Percentiles rank a stretch among this genome's conserved stretches.
Conservation (phyloP, 768 basidiomycete species). For the Strobilomyces confusus region DNA sequence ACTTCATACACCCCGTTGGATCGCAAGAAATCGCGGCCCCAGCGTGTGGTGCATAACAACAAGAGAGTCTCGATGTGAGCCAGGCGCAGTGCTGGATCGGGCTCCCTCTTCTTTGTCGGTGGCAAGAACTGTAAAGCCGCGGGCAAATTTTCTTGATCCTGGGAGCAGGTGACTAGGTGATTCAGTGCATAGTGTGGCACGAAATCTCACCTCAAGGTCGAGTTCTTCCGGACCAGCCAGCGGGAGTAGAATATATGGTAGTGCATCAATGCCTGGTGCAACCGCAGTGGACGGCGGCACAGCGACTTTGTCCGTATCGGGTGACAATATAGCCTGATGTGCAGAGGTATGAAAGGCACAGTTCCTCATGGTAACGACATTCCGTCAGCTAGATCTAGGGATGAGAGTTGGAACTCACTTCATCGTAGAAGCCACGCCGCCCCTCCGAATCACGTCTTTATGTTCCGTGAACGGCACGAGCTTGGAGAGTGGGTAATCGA, state of each 20-base stretch:
- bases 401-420: constrained; percentile 52
- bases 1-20: constrained; percentile 84
- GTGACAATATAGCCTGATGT: constrained; percentile 67
- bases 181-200: not conserved
- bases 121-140: constrained; percentile 85
- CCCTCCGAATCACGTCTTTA: constrained; percentile 76
- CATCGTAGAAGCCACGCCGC: constrained; percentile 81
- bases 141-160: constrained; percentile 89
- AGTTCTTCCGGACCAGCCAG: constrained; percentile 95
- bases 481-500: constrained; percentile 82
- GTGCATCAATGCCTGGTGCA: constrained; percentile 77
- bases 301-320: constrained; percentile 53
- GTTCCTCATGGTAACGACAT: constrained; percentile 47
- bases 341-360: constrained; percentile 67
- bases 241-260: constrained; percentile 84
- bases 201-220: constrained; percentile 69
- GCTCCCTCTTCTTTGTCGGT: constrained; percentile 77
- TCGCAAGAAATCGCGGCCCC: constrained; percentile 81
- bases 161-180: constrained; percentile 1
- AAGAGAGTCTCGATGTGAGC: constrained; percentile 89
- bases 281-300: constrained; percentile 53
- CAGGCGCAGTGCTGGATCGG: constrained; percentile 69
- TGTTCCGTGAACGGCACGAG: constrained; percentile 89
- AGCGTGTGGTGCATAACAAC: constrained; percentile 82
- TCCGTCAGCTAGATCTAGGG: constrained; percentile 12